These are phyloP conservation scores for Phytophthora melonis DNA, from an alignment of 352 stramenopile species.

Conservation along the genomic window DNA sequence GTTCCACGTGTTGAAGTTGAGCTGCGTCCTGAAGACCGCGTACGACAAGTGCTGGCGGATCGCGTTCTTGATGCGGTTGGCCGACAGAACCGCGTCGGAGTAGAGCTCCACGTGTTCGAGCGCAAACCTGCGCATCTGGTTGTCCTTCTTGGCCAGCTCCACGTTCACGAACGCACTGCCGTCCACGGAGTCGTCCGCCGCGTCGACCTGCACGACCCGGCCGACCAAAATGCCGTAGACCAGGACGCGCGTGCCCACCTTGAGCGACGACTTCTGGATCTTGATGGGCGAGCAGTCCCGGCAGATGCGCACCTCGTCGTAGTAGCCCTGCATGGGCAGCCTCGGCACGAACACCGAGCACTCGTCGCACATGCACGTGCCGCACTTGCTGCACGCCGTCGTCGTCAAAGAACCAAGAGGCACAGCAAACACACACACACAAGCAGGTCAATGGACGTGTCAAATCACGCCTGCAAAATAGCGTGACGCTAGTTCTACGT, in stretches of 20 bases:
- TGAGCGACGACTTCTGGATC: constrained; percentile 73
- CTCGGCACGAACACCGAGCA: constrained; percentile 82
- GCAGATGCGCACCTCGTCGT: constrained; percentile 85
- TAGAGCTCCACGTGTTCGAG: constrained; percentile 82
- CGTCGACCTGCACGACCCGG: constrained; percentile 69
- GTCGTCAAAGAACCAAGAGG: background rate
- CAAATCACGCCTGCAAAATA: background rate
- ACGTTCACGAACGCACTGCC: constrained; percentile 70
- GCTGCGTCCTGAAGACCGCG: constrained; percentile 79
- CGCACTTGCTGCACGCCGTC: constrained; percentile 63
- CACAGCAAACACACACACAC: no score
- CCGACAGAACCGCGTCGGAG: constrained; percentile 78
- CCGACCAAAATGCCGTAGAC: constrained; percentile 78
- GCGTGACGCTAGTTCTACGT: constrained; percentile 4
- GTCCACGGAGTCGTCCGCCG: constrained; percentile 64
- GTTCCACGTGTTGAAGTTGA: constrained; percentile 91
- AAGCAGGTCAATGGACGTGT: background rate
- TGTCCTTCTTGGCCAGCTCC: constrained; percentile 58
- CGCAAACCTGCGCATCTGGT: constrained; percentile 56
- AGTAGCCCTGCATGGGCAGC: constrained; percentile 86
- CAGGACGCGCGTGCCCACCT: constrained; percentile 76
- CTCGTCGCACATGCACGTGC: constrained; percentile 87
- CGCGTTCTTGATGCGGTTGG: constrained; percentile 85
- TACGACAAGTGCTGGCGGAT: constrained; percentile 80
- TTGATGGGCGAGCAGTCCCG: constrained; percentile 80